Base-by-base conservation (phyloP, 2,329 filamentous ascomycete genomes). In the Talaromyces rugulosus region DNA sequence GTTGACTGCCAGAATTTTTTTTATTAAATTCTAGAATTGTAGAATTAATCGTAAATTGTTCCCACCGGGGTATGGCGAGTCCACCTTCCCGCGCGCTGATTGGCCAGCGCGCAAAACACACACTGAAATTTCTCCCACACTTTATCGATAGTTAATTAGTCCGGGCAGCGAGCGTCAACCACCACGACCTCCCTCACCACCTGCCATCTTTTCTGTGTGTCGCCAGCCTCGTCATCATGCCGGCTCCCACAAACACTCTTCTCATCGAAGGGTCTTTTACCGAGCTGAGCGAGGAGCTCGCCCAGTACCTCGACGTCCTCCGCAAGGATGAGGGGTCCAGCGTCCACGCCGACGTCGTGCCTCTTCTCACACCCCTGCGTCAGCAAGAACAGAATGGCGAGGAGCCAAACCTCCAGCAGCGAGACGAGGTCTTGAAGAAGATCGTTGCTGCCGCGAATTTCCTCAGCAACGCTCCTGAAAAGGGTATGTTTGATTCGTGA, bases 211-310 rank as follows among this genome's bases (percentile, higher is more conserved):
- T 31, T 2, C 12, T 18, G 47, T 51, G 18, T 31, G 50, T 31
- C 12, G 50, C 11, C 42, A 23, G 27, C 18, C 12, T 31, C 50
- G 55, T 23, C 56, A 55, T 50, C 69, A 88, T 88, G 85, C 83
- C 85, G 66, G 83, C 80, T 70, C 81, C 85, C 65, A 81, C 83
- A 63, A 87, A 82, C 68, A 87, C 85, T 72, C 83, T 87, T 70
- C 81, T 88, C 70, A 87, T 99, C 78, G 95, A 99, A 83, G 95
- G 95, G 78, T 86, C 87, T 72, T 96, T 97, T 78, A 88, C 92
- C 77, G 95, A 98, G 82, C 88, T 97, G 75, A 88, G 90, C 72
- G 88, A 91, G 78, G 95, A 99, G 82, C 90, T 99, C 83, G 92
- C 94, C 77, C 90, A 93, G 72, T 97, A 96, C 81, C 84, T 99